phyloP scores from a whole-genome alignment of 2,329 filamentous ascomycete species.

The Arthrinium puccinioides region DNA sequence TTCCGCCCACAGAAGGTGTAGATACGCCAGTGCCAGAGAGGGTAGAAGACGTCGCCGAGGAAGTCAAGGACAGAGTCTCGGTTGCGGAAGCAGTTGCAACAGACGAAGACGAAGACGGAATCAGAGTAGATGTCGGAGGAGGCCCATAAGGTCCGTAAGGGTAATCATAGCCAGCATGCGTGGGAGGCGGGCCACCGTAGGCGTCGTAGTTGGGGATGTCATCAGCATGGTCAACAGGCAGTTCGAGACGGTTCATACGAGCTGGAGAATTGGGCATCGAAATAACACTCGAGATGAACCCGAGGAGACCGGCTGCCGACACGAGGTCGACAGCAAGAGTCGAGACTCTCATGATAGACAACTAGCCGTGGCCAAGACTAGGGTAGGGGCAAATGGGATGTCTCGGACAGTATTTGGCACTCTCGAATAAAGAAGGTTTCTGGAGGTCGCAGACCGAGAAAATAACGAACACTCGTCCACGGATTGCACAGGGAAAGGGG shows the following conservation, averaged over 20 bases:
- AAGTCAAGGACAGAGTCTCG: neutral
- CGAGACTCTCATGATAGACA: slow-evolving; percentile 28
- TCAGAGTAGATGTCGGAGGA: neutral
- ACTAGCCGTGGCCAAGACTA: neutral
- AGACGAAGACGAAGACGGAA: neutral
- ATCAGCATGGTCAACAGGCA: neutral
- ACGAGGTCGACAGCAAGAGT: slow-evolving; percentile 23
- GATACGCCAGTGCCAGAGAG: neutral
- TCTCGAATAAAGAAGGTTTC: too few species aligned
- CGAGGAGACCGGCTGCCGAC: slow-evolving; percentile 23
- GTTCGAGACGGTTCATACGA: neutral
- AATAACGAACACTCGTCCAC: too few species aligned
- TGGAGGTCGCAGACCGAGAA: too few species aligned
- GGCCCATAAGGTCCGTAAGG: slow-evolving; percentile 5
- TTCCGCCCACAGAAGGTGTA: too few species aligned
- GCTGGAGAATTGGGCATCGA: slow-evolving; percentile 6
- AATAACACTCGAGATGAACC: slow-evolving; percentile 11
- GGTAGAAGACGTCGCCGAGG: neutral
- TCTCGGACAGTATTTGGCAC: too few species aligned
- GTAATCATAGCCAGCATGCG: slow-evolving; percentile 3
- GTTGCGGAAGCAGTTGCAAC: neutral
- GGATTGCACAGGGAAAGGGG: too few species aligned
- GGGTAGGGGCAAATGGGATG: too few species aligned
- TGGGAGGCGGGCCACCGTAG: slow-evolving; percentile 2
- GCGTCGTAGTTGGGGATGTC: slow-evolving; percentile 1